Evolutionary conservation across 768 basidiomycete species (phyloP).

Genomic region (Phlebiopsis flavidoalba): DNA sequence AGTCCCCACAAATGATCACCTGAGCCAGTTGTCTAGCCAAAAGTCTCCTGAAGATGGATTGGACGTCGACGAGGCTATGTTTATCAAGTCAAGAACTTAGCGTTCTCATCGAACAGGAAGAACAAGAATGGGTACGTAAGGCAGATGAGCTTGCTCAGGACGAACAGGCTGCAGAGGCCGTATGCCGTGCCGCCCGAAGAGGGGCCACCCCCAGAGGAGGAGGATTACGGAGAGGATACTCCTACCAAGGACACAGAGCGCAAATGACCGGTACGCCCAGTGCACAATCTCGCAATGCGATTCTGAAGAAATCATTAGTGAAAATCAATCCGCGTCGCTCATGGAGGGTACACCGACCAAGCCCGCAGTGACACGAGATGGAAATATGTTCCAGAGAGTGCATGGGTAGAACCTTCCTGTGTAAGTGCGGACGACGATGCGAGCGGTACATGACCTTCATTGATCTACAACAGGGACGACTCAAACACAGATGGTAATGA

Average conservation of each 20-base stretch:
- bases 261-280: not conserved
- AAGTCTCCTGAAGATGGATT: slow-evolving; percentile 25
- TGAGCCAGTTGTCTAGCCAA: not conserved
- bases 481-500: too few species aligned
- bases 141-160: slow-evolving; percentile 24
- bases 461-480: not conserved
- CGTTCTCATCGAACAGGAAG: slow-evolving; percentile 30
- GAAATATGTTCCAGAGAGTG: slow-evolving; percentile 15
- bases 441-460: not conserved
- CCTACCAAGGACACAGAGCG: not conserved
- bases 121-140: slow-evolving; percentile 19
- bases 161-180: slow-evolving; percentile 25
- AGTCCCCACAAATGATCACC: not conserved
- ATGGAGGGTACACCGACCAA: not conserved
- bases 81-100: slow-evolving; percentile 47
- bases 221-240: slow-evolving; percentile 6
- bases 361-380: not conserved
- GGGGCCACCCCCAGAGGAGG: slow-evolving; percentile 21
- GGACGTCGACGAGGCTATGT: slow-evolving; percentile 49
- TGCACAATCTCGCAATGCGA: not conserved
- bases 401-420: slow-evolving; percentile 14
- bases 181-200: slow-evolving; percentile 31
- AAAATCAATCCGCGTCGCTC: not conserved
- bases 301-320: not conserved
- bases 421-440: slow-evolving; percentile 3